Percentiles rank a stretch among this genome's conserved stretches.
These are phyloP conservation scores for Arachnopeziza araneosa DNA, from an alignment of 2,329 filamentous ascomycete species.

Conservation along the genomic window DNA sequence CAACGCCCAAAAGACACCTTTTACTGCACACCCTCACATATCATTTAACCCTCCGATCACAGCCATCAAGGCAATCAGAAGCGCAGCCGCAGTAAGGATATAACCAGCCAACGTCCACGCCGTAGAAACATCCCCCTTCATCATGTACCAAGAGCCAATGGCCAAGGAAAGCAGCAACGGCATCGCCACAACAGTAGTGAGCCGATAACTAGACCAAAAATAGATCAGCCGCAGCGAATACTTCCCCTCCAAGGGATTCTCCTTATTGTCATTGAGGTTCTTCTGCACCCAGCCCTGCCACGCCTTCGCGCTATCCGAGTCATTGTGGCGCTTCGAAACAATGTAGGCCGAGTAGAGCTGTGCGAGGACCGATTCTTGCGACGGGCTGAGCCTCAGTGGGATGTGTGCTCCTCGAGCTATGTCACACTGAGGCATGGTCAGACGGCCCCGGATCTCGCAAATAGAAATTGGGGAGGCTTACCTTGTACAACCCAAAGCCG, in stretches of 20 bases:
- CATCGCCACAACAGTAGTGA: conserved; percentile 14
- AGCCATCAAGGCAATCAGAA: conserved; percentile 23
- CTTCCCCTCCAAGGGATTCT: conserved; percentile 18
- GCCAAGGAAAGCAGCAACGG: conserved; percentile 15
- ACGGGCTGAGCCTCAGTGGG: conserved; percentile 12
- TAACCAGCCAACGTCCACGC: conserved; percentile 22
- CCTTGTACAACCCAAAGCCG: conserved; percentile 20
- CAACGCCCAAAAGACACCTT: not conserved
- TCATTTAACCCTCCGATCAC: conserved; percentile 24
- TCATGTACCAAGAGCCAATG: conserved; percentile 21
- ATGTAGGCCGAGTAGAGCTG: conserved; percentile 19
- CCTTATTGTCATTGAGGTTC: conserved; percentile 18
- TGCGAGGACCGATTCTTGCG: conserved; percentile 13
- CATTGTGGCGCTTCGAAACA: conserved; percentile 15
- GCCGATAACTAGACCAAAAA: conserved; percentile 20
- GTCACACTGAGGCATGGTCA: conserved; percentile 8
- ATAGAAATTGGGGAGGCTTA: not conserved
- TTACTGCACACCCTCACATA: conserved; percentile 10
- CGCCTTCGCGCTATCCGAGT: conserved; percentile 14
- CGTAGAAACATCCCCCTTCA: conserved; percentile 18
- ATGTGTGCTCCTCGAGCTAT: conserved; percentile 19
- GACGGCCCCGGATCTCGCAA: not conserved
- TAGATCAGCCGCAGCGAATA: conserved; percentile 16
- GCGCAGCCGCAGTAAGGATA: conserved; percentile 23
- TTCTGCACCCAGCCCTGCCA: conserved; percentile 19